Percentiles rank a stretch among this genome's conserved stretches.
Evolutionary conservation across 306 rosid genomes (phyloP).

Genomic region (Cicer arietinum): DNA sequence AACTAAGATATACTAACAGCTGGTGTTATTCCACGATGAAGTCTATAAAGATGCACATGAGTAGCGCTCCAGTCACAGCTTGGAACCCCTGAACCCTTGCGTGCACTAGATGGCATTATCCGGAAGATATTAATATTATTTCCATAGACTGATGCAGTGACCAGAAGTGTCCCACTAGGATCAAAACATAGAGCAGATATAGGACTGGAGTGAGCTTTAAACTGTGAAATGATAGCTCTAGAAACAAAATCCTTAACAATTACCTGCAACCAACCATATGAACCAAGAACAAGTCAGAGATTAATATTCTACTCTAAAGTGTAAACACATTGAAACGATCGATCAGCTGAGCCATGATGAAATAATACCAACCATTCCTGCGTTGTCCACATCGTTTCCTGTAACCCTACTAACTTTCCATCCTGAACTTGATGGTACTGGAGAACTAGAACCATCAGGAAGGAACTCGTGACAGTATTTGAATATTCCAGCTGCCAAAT

Average conservation of each 20-base stretch:
- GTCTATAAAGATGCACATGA: conserved; percentile 88
- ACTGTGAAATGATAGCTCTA: conserved; percentile 72
- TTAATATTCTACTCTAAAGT: conserved; percentile 31
- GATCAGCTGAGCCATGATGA: conserved; percentile 30
- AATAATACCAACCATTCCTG: conserved; percentile 80
- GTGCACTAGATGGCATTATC: conserved; percentile 72
- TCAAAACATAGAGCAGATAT: conserved; percentile 92
- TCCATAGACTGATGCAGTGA: conserved; percentile 86
- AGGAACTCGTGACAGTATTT: conserved; percentile 81
- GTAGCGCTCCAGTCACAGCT: conserved; percentile 66
- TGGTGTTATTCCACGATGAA: conserved; percentile 91
- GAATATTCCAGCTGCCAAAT: conserved; percentile 77
- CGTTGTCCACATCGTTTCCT: conserved; percentile 71
- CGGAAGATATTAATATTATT: conserved; percentile 84
- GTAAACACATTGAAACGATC: conserved; percentile 6
- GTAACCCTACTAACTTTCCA: conserved; percentile 71
- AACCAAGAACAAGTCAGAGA: conserved; percentile 47
- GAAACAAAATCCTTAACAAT: conserved; percentile 78
- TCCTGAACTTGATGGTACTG: conserved; percentile 66
- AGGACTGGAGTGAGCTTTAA: conserved; percentile 91
- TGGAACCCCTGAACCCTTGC: conserved; percentile 64
- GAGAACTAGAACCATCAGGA: conserved; percentile 80
- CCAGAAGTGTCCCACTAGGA: conserved; percentile 91
- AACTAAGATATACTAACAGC: conserved; percentile 73
- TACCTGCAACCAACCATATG: conserved; percentile 67